phyloP scores from a whole-genome alignment of 345 rosid species.

The Microthlaspi erraticum region DNA sequence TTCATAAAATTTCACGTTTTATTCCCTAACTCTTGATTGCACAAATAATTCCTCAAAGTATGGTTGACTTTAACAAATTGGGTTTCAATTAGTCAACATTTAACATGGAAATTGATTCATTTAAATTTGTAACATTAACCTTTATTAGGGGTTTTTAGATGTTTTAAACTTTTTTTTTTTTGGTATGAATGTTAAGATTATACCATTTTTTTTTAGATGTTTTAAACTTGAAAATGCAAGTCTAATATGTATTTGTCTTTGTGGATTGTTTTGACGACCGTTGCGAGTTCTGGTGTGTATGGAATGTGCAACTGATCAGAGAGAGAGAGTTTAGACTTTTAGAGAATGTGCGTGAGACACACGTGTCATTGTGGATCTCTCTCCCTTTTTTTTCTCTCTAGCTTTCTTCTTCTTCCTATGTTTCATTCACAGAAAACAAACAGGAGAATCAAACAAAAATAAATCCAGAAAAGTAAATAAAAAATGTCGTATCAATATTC shows the following conservation, averaged over 20 bases:
- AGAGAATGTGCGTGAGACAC: constrained; percentile 12
- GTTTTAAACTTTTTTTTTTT: too few relatives aligned
- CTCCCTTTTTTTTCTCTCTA: constrained; percentile 18
- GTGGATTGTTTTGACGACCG: neutral
- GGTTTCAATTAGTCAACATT: too few relatives aligned
- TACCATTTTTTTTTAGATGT: too few relatives aligned
- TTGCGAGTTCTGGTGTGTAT: constrained; percentile 6
- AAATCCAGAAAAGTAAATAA: neutral
- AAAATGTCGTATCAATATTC: constrained; percentile 11
- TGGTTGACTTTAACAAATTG: too few relatives aligned
- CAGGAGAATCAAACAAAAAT: neutral
- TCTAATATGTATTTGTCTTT: neutral
- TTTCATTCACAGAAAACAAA: neutral
- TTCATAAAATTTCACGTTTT: too few relatives aligned
- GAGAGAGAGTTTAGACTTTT: neutral
- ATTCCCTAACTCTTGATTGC: too few relatives aligned
- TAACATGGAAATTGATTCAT: too few relatives aligned
- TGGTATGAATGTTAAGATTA: too few relatives aligned
- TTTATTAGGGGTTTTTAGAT: neutral
- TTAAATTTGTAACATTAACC: too few relatives aligned
- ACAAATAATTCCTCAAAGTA: too few relatives aligned
- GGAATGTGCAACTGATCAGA: constrained; percentile 9
- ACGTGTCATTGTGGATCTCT: constrained; percentile 22
- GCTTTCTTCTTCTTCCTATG: constrained; percentile 31
- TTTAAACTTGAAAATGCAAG: neutral